phyloP scores from a whole-genome alignment of 1,284 basidiomycete species.

The Puccinia triticina region DNA sequence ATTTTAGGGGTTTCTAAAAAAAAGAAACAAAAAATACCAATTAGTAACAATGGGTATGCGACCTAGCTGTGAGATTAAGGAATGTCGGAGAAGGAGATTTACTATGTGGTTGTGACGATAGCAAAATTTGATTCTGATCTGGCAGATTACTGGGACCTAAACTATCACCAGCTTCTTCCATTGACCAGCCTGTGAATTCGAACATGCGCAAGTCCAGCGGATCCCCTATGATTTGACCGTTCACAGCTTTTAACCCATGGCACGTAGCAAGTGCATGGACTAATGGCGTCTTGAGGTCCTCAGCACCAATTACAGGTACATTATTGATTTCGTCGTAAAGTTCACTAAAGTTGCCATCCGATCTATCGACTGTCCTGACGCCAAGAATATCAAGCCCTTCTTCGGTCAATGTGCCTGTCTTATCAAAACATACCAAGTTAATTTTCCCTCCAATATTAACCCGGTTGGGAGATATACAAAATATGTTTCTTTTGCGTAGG shows the following conservation, averaged over 20 bases:
- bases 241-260: constrained; percentile 90
- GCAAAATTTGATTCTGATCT: neutral
- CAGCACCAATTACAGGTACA: constrained; percentile 70
- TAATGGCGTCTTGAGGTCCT: constrained; percentile 73
- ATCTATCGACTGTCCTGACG: constrained; percentile 77
- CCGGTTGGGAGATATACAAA: constrained; percentile 94
- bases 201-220: constrained; percentile 88
- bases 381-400: constrained; percentile 97
- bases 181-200: constrained; percentile 90
- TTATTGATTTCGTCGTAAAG: constrained; percentile 84
- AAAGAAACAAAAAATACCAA: constrained; percentile 54
- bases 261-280: constrained; percentile 93
- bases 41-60: constrained; percentile 57
- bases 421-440: constrained; percentile 99
- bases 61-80: neutral
- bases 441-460: constrained; percentile 96
- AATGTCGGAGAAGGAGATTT: constrained; percentile 8
- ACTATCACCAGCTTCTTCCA: constrained; percentile 79
- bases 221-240: constrained; percentile 87
- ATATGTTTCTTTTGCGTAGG: constrained; percentile 84
- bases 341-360: constrained; percentile 77
- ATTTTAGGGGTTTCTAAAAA: constrained; percentile 57
- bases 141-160: constrained; percentile 32
- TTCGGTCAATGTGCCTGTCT: constrained; percentile 97
- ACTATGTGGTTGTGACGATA: constrained; percentile 31